Conservation (phyloP, 805 yeast genomes). For the Candida jianshihensis region DNA sequence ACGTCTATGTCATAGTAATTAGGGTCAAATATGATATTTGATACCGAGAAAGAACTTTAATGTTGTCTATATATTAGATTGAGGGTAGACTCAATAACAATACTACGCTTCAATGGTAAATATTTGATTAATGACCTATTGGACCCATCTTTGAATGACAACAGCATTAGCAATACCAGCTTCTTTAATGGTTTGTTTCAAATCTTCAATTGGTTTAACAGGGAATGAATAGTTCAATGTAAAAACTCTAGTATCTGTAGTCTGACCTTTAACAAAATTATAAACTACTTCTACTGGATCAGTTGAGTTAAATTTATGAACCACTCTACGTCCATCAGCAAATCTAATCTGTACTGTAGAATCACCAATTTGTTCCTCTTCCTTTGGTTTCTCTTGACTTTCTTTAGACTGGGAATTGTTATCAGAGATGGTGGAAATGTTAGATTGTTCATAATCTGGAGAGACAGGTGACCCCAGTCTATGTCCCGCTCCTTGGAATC, state of each 20-base stretch:
- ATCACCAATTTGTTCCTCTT: constrained; percentile 44
- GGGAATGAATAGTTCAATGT: constrained; percentile 79
- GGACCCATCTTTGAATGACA: constrained; percentile 80
- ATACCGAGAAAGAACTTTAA: too few species aligned
- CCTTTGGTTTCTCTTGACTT: constrained; percentile 20
- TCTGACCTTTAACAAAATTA: constrained; percentile 53
- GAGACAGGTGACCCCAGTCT: constrained; percentile 89
- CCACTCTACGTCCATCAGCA: constrained; percentile 69
- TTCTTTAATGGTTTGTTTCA: constrained; percentile 50
- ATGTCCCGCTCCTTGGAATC: constrained; percentile 74
- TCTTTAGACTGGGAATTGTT: too few species aligned
- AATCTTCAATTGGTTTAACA: constrained; percentile 58
- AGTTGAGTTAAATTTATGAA: constrained; percentile 54
- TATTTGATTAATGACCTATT: too few species aligned
- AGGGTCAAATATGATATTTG: too few species aligned
- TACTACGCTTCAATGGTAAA: too few species aligned
- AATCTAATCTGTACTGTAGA: constrained; percentile 74
- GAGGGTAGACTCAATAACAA: too few species aligned
- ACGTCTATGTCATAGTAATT: too few species aligned
- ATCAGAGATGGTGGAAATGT: too few species aligned
- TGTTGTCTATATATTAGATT: too few species aligned
- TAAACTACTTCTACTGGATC: constrained; percentile 64
- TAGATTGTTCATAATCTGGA: constrained; percentile 40
- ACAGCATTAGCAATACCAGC: constrained; percentile 80
- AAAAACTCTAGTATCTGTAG: constrained; percentile 38